Evolutionary conservation across 345 rosid genomes (phyloP), one percentile per base, ranked within the genome.

Genomic region (Adansonia digitata): DNA sequence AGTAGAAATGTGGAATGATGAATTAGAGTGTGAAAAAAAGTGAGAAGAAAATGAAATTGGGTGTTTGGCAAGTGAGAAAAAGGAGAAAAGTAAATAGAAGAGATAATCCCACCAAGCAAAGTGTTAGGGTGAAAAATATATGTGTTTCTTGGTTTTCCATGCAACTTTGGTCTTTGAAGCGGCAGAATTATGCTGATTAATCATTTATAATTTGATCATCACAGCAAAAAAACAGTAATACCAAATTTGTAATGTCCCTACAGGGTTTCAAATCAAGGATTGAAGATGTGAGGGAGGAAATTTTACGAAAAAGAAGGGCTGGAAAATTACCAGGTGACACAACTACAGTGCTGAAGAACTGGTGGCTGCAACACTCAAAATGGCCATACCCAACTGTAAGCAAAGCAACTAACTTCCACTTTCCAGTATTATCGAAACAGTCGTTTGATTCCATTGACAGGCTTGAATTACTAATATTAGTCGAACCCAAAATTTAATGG

Each of bases 371-470:
- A 82, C 99, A 95, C 74, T 89, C 98, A 5, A 95, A 92, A 69
- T 95, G 99, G 99, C 99, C 99, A 40, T 95, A 95, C 75, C 99
- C 99, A 71, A 95, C 98, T 67, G 98, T 94, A 82, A 89, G 90
- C 76, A 55, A 82, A 89, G 90, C 76, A 55, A 1, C 12, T 17
- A 18, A 20, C 60, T 71, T 63, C 13, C n/a, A n/a, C 10, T 55
- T 39, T 18, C 26, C 20, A 52, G 63, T 27, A 12, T 17, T 11
- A n/a, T 18, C 27, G 22, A 22, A 5, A 66, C 0, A 0, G 46
- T 20, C 14, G 20, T 46, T 45, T 43, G 14, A 43, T 43, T 43
- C 13, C 0, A 43, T 43, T 14, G 48, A 43, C 48, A 43, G 13
- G 11, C 48, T 10, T 4, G 48, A 43, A 43, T 8, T 14, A 43